Evolutionary conservation across 176 grass and related monocot species (phyloP).

Genomic region (Tuctoria greenei): DNA sequence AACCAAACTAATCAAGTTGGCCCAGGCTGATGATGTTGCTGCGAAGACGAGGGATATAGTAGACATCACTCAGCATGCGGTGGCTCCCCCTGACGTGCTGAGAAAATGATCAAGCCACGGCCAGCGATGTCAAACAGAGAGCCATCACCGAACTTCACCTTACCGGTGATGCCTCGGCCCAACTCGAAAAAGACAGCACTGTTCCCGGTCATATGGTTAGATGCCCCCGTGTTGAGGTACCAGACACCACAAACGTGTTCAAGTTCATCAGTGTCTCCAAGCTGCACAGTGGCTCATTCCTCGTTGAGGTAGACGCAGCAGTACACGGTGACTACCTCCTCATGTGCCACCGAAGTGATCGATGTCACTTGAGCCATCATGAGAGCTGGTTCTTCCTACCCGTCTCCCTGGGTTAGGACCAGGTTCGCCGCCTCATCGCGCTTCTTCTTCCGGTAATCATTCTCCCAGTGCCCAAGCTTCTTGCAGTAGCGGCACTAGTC

Average conservation of each 20-base stretch:
- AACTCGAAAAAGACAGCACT: background rate
- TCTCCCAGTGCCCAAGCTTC: background rate
- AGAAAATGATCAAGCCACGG: background rate
- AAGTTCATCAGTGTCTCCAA: background rate
- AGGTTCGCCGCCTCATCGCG: background rate
- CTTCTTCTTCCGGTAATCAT: background rate
- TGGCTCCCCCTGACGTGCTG: background rate
- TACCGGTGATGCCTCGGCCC: background rate
- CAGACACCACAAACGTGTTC: no score
- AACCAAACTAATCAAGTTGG: background rate
- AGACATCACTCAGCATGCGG: background rate
- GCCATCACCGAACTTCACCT: background rate
- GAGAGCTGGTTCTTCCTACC: background rate
- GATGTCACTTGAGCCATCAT: background rate
- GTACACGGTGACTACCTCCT: no score
- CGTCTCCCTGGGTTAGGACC: no score
- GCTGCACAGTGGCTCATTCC: background rate
- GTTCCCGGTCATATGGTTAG: background rate
- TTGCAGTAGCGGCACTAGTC: no score
- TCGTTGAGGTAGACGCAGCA: background rate
- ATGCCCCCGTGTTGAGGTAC: background rate
- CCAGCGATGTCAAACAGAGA: background rate
- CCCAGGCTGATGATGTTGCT: background rate
- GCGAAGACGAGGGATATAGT: no score
- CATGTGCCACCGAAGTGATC: background rate